Percentiles rank a stretch among this genome's conserved stretches.
phyloP scores from a whole-genome alignment of 495 filamentous ascomycete species.

The Acidiella bohemica region DNA sequence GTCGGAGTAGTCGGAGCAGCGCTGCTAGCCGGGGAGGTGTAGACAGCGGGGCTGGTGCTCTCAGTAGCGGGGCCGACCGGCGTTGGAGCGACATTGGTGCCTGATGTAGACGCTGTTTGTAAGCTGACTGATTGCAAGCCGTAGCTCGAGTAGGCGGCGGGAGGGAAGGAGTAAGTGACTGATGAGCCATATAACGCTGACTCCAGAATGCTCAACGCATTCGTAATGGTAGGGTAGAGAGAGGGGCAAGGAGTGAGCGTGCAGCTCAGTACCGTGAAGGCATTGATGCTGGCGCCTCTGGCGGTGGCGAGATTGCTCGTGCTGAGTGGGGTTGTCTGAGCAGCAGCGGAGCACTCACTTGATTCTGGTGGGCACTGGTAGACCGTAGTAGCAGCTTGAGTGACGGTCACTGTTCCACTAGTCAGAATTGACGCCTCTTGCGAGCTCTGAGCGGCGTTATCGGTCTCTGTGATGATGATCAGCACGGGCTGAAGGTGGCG shows the following conservation, averaged over 20 bases:
- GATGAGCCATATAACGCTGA: not conserved
- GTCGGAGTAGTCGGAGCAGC: not conserved
- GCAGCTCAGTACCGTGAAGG: slow-evolving; percentile 1
- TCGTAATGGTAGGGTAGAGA: not conserved
- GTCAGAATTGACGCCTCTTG: not conserved
- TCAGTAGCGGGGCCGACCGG: slow-evolving; percentile 3
- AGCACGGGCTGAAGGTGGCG: not conserved
- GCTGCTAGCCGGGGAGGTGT: not conserved
- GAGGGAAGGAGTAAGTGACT: not conserved
- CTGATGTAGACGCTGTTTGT: slow-evolving; percentile 3
- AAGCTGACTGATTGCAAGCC: too few species aligned
- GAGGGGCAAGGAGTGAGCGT: slow-evolving; percentile 3
- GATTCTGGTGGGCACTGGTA: slow-evolving; percentile 1
- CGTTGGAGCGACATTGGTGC: slow-evolving; percentile 2
- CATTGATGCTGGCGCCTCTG: not conserved
- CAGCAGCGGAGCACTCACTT: slow-evolving; percentile 9
- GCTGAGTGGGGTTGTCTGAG: slow-evolving; percentile 3
- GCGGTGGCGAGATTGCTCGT: not conserved
- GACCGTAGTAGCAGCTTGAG: not conserved
- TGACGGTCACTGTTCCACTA: slow-evolving; percentile 2
- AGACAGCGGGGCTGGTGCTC: not conserved
- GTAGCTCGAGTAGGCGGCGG: not conserved
- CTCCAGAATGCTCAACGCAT: slow-evolving; percentile 3
- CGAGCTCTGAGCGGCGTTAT: slow-evolving; percentile 1
- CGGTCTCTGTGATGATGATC: too few species aligned